Evolutionary conservation across 2,329 filamentous ascomycete genomes (phyloP).

Genomic region (Exophiala dermatitidis): DNA sequence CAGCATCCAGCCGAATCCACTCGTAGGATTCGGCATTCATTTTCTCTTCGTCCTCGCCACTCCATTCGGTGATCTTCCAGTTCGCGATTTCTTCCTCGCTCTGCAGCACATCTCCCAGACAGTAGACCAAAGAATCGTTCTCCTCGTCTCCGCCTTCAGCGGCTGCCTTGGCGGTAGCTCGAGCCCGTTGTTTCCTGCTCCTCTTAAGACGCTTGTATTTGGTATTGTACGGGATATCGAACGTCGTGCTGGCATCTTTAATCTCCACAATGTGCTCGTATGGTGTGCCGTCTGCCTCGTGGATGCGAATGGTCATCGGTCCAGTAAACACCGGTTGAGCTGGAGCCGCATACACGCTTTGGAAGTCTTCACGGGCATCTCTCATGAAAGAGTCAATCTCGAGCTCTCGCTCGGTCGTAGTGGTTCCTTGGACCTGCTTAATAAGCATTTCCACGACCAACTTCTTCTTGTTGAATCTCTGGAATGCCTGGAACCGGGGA

Average conservation of each 20-base stretch:
- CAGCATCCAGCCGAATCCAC: slow-evolving; percentile 96
- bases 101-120: slow-evolving; percentile 83
- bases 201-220: slow-evolving; percentile 97
- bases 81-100: slow-evolving; percentile 70
- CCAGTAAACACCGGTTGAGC: slow-evolving; percentile 81
- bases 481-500: slow-evolving; percentile 75
- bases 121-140: slow-evolving; percentile 81
- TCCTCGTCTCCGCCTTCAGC: slow-evolving; percentile 60
- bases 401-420: slow-evolving; percentile 52
- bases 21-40: slow-evolving; percentile 98
- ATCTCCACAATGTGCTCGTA: slow-evolving; percentile 98
- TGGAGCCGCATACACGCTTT: slow-evolving; percentile 60
- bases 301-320: slow-evolving; percentile 94
- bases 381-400: slow-evolving; percentile 72
- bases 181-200: slow-evolving; percentile 73
- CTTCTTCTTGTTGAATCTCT: slow-evolving; percentile 96
- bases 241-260: slow-evolving; percentile 72
- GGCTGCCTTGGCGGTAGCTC: slow-evolving; percentile 50
- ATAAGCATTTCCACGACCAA: slow-evolving; percentile 89
- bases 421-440: slow-evolving; percentile 61
- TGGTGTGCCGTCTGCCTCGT: slow-evolving; percentile 94
- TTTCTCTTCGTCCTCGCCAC: slow-evolving; percentile 73
- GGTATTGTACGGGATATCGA: slow-evolving; percentile 97
- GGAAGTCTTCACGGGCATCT: slow-evolving; percentile 71
- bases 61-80: slow-evolving; percentile 86